Percentiles rank a stretch among this genome's conserved stretches.
These are phyloP conservation scores for Mortierella sp. DNA, from an alignment of 371 early-diverging fungal genomes.

Conservation along the genomic window DNA sequence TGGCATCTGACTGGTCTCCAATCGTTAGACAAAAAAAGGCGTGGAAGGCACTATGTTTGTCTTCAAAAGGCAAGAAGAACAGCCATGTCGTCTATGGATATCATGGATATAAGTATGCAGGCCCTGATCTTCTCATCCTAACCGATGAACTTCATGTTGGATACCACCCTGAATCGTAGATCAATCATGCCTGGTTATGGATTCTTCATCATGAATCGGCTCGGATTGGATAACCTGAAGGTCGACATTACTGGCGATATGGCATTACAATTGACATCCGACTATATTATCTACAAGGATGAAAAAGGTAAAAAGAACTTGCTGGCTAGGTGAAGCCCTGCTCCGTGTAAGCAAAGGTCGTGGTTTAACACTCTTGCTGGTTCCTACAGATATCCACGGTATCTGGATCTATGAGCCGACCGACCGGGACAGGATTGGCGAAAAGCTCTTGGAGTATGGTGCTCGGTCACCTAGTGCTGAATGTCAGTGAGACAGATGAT, in stretches of 20 bases:
- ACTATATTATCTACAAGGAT: slow-evolving; percentile 76
- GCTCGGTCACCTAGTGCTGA: too few species aligned
- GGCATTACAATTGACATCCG: slow-evolving; percentile 69
- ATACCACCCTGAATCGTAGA: slow-evolving; percentile 7
- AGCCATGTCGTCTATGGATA: background rate
- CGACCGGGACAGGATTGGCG: slow-evolving; percentile 72
- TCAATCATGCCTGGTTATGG: slow-evolving; percentile 56
- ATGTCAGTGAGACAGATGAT: too few species aligned
- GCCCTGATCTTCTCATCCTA: too few species aligned
- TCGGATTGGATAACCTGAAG: slow-evolving; percentile 70
- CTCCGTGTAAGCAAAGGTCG: too few species aligned
- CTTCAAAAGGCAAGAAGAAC: slow-evolving; percentile 45
- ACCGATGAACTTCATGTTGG: too few species aligned
- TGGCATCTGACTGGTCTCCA: too few species aligned
- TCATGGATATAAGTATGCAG: too few species aligned
- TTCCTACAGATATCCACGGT: slow-evolving; percentile 73
- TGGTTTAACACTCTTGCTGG: too few species aligned
- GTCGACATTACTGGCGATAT: slow-evolving; percentile 67
- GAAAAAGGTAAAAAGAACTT: slow-evolving; percentile 60
- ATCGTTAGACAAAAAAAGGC: slow-evolving; percentile 72
- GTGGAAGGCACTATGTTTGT: slow-evolving; percentile 55
- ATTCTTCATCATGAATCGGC: slow-evolving; percentile 77
- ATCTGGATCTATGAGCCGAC: slow-evolving; percentile 79
- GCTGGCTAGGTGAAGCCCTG: too few species aligned
- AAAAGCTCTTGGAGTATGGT: slow-evolving; percentile 69